These are phyloP conservation scores for Sclerotinia trifoliorum DNA, from an alignment of 2,329 filamentous ascomycete species.

Conservation along the genomic window DNA sequence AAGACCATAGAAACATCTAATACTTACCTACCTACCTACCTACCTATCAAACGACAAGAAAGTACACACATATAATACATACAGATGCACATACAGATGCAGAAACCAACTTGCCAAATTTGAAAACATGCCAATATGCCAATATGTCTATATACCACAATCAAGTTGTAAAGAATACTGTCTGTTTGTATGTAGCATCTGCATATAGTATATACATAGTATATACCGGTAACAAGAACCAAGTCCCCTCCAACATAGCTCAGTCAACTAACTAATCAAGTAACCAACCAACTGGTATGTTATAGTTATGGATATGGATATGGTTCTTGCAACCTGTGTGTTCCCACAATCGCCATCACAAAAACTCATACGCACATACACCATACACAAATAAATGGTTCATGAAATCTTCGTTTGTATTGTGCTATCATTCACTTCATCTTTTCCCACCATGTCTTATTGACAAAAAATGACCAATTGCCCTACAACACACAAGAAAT, in stretches of 20 bases:
- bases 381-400: not conserved
- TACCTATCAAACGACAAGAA: too few relatives aligned
- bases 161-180: too few relatives aligned
- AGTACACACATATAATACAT: too few relatives aligned
- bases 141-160: too few relatives aligned
- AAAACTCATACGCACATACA: not conserved
- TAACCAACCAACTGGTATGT: not conserved
- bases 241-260: not conserved
- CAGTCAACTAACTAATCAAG: not conserved
- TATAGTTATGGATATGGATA: too few relatives aligned
- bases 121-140: not conserved
- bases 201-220: too few relatives aligned
- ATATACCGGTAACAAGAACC: not conserved
- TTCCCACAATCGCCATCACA: not conserved
- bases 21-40: too few relatives aligned
- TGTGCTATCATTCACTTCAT: slow-evolving; percentile 19
- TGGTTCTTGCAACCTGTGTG: not conserved
- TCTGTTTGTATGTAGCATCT: too few relatives aligned
- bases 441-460: slow-evolving; percentile 9
- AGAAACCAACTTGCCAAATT: too few relatives aligned
- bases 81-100: too few relatives aligned
- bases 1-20: too few relatives aligned
- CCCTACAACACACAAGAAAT: slow-evolving; percentile 28
- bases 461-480: slow-evolving; percentile 24
- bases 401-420: slow-evolving; percentile 19